These are phyloP conservation scores for Helminthosporium solani DNA, from an alignment of 2,329 filamentous ascomycete genomes.

Conservation along the genomic window DNA sequence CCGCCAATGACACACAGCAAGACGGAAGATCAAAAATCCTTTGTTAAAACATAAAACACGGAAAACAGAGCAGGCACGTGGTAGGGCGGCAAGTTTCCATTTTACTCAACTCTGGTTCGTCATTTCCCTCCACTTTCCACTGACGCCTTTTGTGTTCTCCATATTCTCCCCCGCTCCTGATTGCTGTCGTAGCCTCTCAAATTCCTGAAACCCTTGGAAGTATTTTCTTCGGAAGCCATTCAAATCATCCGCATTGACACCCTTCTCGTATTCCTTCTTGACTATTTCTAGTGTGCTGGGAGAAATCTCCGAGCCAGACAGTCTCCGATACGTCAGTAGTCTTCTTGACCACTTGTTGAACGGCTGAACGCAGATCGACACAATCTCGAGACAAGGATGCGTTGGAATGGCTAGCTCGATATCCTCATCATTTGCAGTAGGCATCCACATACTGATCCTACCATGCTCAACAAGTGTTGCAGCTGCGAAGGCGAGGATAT, in stretches of 20 bases:
- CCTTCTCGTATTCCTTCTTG: constrained; percentile 42
- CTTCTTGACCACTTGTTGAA: constrained; percentile 94
- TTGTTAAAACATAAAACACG: too few relatives aligned
- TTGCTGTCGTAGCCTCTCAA: constrained; percentile 33
- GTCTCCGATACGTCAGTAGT: constrained; percentile 79
- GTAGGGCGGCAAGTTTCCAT: too few relatives aligned
- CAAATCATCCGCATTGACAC: constrained; percentile 62
- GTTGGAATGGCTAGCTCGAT: constrained; percentile 74
- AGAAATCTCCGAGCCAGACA: constrained; percentile 50
- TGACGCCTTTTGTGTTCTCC: constrained; percentile 7
- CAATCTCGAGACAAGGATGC: constrained; percentile 72
- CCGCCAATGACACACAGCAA: constrained; percentile 8
- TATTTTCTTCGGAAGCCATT: constrained; percentile 65
- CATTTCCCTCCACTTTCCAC: constrained; percentile 12
- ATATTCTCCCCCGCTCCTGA: not conserved
- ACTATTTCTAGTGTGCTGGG: constrained; percentile 16
- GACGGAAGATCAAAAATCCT: too few relatives aligned
- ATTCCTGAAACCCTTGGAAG: constrained; percentile 44
- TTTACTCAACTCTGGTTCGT: not conserved
- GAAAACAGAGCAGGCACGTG: too few relatives aligned
- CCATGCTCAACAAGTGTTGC: constrained; percentile 75
- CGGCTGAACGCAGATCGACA: constrained; percentile 76
- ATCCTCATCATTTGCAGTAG: constrained; percentile 65
- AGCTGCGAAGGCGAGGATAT: constrained; percentile 81
- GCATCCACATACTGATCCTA: constrained; percentile 94